Evolutionary conservation across 305 asterid species (phyloP).

Genomic region (Petunia hybrid): DNA sequence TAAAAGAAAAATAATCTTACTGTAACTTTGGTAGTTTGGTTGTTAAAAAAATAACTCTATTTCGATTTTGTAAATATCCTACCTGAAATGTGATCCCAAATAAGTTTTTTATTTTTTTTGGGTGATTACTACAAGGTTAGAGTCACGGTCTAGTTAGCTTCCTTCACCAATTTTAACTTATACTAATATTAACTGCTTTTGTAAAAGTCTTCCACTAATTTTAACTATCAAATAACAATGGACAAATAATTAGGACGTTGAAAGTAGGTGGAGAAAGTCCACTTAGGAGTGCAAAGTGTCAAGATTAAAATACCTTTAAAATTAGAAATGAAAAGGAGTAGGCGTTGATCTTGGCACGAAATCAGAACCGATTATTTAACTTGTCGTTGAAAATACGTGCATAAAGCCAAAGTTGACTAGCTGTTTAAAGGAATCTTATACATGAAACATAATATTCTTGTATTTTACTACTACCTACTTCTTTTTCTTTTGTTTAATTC

Average conservation of each 20-base stretch:
- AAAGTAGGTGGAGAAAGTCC: constrained; percentile 23
- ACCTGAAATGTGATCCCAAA: too few species aligned
- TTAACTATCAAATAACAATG: neutral
- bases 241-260: neutral
- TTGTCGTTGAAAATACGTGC: constrained; percentile 23
- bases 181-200: too few species aligned
- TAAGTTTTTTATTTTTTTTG: too few species aligned
- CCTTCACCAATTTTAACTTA: too few species aligned
- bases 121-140: too few species aligned
- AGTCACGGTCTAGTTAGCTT: too few species aligned
- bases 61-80: too few species aligned
- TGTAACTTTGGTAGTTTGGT: too few species aligned
- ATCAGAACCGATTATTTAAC: constrained; percentile 6
- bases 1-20: too few species aligned
- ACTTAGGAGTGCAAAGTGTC: neutral
- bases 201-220: too few species aligned
- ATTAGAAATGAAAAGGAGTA: neutral
- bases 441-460: neutral
- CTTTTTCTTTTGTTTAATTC: neutral
- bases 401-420: constrained; percentile 28
- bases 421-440: constrained; percentile 21
- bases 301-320: neutral
- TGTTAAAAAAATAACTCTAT: too few species aligned
- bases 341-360: constrained; percentile 27
- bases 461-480: neutral